phyloP scores from a whole-genome alignment of 371 early-diverging fungal genomes.

The Spraguea lophii region DNA sequence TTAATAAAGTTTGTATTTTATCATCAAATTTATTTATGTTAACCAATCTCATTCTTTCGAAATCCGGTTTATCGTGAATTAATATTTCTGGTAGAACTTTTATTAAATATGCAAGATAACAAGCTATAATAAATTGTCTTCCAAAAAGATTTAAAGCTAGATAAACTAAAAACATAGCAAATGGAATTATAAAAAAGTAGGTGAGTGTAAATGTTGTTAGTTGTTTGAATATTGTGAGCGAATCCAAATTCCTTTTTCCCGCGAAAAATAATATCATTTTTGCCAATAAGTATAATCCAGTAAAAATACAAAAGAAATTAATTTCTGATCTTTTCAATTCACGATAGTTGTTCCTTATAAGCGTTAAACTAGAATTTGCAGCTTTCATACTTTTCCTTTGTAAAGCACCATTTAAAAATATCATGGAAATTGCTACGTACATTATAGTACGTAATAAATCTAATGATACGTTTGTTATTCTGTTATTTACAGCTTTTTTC shows the following conservation, averaged over 20 bases:
- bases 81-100: constrained; percentile 28
- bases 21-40: constrained; percentile 16
- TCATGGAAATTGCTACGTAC: not conserved
- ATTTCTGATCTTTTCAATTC: constrained; percentile 6
- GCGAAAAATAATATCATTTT: not conserved
- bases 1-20: constrained; percentile 24
- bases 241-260: not conserved
- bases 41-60: constrained; percentile 19
- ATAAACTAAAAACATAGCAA: constrained; percentile 2
- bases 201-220: not conserved
- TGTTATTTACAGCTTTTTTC: constrained; percentile 2
- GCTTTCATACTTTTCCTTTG: not conserved
- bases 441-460: not conserved
- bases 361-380: not conserved
- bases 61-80: constrained; percentile 22
- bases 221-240: not conserved
- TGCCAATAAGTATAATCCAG: not conserved
- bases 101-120: constrained; percentile 28
- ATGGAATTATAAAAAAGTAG: constrained; percentile 10
- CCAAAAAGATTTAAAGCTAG: constrained; percentile 21
- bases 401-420: constrained; percentile 1
- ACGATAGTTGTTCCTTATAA: constrained; percentile 1
- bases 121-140: constrained; percentile 27
- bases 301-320: not conserved
- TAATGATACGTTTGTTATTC: not conserved